Conservation (phyloP, 73 alveolate species). For the Loxodes magnus region DNA sequence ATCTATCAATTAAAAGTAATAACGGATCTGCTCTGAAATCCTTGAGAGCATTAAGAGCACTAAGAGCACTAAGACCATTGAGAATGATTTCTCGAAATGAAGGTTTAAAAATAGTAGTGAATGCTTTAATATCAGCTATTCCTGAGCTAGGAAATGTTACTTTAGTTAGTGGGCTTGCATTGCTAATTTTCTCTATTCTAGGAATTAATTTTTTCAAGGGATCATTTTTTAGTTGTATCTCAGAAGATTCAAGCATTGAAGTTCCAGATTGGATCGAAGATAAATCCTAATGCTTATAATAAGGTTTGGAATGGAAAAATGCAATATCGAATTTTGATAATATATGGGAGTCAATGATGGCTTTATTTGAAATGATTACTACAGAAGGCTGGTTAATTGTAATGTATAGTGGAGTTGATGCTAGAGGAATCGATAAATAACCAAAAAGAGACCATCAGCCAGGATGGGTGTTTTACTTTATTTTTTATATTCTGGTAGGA, state of each 20-base stretch:
- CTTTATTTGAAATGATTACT: slow-evolving; percentile 23
- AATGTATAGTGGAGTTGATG: slow-evolving; percentile 20
- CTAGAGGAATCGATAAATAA: slow-evolving; percentile 18
- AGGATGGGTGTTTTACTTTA: slow-evolving; percentile 11
- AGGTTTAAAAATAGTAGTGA: slow-evolving; percentile 44
- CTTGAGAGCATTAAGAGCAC: slow-evolving; percentile 36
- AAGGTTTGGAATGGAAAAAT: slow-evolving; percentile 29
- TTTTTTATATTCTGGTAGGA: slow-evolving; percentile 22
- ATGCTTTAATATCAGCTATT: slow-evolving; percentile 39
- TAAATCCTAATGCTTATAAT: slow-evolving; percentile 13
- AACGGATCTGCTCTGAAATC: not conserved
- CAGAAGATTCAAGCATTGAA: slow-evolving; percentile 10
- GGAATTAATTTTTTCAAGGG: slow-evolving; percentile 65
- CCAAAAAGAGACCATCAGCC: slow-evolving; percentile 6
- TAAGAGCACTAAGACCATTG: slow-evolving; percentile 53
- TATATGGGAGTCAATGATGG: not conserved
- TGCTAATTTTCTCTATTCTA: slow-evolving; percentile 50
- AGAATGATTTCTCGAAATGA: slow-evolving; percentile 55
- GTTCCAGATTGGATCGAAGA: too few relatives aligned
- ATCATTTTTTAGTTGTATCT: slow-evolving; percentile 28
- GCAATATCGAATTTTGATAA: slow-evolving; percentile 11
- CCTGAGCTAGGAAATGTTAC: slow-evolving; percentile 35
- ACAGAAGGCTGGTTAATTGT: slow-evolving; percentile 22
- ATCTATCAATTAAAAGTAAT: not conserved
- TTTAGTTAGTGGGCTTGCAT: slow-evolving; percentile 35